Percentiles rank a stretch among this genome's conserved stretches.
Evolutionary conservation across 768 basidiomycete genomes (phyloP).

Genomic region (Cystoderma amianthinum): DNA sequence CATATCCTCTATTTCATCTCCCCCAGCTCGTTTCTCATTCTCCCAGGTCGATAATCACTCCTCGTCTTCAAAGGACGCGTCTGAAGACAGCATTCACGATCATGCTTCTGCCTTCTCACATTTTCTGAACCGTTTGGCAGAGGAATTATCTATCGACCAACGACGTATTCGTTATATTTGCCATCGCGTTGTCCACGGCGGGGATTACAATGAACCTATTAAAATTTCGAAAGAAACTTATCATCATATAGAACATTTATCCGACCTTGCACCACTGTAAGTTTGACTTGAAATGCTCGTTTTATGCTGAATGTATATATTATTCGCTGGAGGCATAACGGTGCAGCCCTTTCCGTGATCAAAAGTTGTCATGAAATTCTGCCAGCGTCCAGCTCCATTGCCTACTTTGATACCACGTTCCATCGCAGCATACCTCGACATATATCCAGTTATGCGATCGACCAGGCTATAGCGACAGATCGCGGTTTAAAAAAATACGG

Average conservation of each 20-base stretch:
- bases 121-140: constrained; percentile 44
- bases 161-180: constrained; percentile 48
- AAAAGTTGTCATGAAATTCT: constrained; percentile 53
- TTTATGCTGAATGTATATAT: not conserved
- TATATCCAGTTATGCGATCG: constrained; percentile 75
- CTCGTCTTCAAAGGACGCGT: constrained; percentile 21
- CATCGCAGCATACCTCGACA: constrained; percentile 71
- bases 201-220: constrained; percentile 66
- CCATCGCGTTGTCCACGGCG: constrained; percentile 86
- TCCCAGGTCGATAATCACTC: constrained; percentile 10
- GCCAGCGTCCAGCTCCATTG: constrained; percentile 65
- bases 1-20: constrained; percentile 51
- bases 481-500: constrained; percentile 84
- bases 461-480: constrained; percentile 49
- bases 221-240: constrained; percentile 61
- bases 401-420: constrained; percentile 87
- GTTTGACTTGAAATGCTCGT: constrained; percentile 15
- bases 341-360: constrained; percentile 54
- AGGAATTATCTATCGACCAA: constrained; percentile 32
- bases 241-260: constrained; percentile 66
- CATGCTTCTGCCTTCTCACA: constrained; percentile 58
- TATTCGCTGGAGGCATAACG: constrained; percentile 44
- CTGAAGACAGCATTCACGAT: constrained; percentile 34
- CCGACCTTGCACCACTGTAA: constrained; percentile 76
- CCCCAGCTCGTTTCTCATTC: constrained; percentile 46